Conservation (phyloP, 768 basidiomycete genomes). For the Lentinus brumalis region DNA sequence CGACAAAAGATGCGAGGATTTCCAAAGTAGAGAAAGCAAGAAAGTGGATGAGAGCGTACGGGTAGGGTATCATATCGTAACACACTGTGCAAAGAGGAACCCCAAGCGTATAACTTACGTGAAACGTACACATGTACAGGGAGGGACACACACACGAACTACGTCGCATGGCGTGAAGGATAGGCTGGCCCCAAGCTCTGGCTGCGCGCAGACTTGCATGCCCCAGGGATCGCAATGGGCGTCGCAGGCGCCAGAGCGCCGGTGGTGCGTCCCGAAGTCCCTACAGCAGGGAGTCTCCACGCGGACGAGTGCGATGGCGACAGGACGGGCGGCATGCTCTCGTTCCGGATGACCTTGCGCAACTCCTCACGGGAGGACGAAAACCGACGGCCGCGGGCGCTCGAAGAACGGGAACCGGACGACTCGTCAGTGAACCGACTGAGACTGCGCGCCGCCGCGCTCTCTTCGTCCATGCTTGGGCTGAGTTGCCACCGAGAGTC, state of each 20-base stretch:
- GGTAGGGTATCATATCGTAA: too few relatives aligned
- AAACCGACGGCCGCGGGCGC: slow-evolving; percentile 15
- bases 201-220: slow-evolving; percentile 8
- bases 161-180: background rate
- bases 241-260: slow-evolving; percentile 14
- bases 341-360: slow-evolving; percentile 17
- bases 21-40: too few relatives aligned
- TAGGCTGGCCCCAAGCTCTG: slow-evolving; percentile 11
- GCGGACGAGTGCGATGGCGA: slow-evolving; percentile 15
- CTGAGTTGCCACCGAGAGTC: slow-evolving; percentile 15
- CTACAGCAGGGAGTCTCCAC: slow-evolving; percentile 10
- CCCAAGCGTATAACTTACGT: background rate
- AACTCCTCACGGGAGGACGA: slow-evolving; percentile 11
- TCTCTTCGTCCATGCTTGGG: background rate
- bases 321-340: slow-evolving; percentile 27
- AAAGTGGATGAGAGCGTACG: too few relatives aligned
- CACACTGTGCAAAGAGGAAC: background rate
- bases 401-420: background rate
- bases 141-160: background rate
- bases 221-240: slow-evolving; percentile 16
- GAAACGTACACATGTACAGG: background rate
- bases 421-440: slow-evolving; percentile 1
- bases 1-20: too few relatives aligned
- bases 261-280: background rate
- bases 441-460: slow-evolving; percentile 1